phyloP scores from a whole-genome alignment of 805 yeast species.

The Torulaspora quercuum region DNA sequence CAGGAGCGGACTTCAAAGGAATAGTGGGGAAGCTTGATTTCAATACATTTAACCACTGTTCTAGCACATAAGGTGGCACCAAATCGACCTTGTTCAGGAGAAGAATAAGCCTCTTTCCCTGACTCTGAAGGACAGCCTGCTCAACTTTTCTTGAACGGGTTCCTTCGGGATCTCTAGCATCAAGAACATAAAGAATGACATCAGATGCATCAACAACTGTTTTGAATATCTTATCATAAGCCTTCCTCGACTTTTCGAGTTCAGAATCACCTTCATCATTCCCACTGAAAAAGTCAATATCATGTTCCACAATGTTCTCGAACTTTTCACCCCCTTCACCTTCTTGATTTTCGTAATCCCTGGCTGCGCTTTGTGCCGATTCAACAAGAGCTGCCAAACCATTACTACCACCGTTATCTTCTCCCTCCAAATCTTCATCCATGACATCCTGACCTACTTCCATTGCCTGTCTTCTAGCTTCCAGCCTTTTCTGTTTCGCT shows the following conservation, averaged over 20 bases:
- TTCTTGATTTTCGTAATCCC: conserved; percentile 59
- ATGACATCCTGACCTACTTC: conserved; percentile 40
- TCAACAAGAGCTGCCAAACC: conserved; percentile 81
- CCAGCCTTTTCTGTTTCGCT: conserved; percentile 48
- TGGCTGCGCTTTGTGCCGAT: conserved; percentile 87
- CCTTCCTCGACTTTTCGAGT: conserved; percentile 74
- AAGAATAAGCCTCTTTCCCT: conserved; percentile 75
- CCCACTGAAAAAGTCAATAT: conserved; percentile 43
- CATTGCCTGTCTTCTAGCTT: conserved; percentile 38
- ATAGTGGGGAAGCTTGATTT: conserved; percentile 85
- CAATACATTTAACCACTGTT: conserved; percentile 78
- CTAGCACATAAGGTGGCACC: conserved; percentile 78
- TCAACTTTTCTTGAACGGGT: conserved; percentile 91
- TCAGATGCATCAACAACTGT: conserved; percentile 90
- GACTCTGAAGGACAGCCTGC: conserved; percentile 76
- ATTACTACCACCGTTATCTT: conserved; percentile 45
- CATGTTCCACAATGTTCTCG: conserved; percentile 50
- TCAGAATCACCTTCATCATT: conserved; percentile 47
- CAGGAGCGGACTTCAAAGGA: conserved; percentile 77
- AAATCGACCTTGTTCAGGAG: conserved; percentile 90
- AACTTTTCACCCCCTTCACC: conserved; percentile 45
- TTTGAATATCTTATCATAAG: conserved; percentile 91
- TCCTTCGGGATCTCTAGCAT: conserved; percentile 95
- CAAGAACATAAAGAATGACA: conserved; percentile 87
- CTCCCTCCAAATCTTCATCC: conserved; percentile 40